Percentiles rank a stretch among this genome's conserved stretches.
These are phyloP conservation scores for Amborella trichopoda DNA, from an alignment of 164 flowering plant genomes.

Conservation along the genomic window DNA sequence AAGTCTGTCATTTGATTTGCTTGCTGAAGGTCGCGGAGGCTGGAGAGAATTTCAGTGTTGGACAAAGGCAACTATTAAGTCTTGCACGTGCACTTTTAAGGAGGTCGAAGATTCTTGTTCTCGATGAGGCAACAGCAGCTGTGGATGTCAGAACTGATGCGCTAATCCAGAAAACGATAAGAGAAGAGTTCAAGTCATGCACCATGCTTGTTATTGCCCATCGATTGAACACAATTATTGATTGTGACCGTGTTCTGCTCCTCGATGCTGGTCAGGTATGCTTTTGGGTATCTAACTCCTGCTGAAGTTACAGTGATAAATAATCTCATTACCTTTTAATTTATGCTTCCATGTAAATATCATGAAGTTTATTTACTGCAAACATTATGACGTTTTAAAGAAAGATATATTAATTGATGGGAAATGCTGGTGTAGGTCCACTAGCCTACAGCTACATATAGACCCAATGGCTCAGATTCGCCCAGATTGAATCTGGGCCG, in stretches of 20 bases:
- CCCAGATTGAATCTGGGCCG: no score
- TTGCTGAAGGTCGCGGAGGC: conserved; percentile 76
- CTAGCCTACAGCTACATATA: no score
- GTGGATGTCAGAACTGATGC: conserved; percentile 99
- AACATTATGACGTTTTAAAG: no score
- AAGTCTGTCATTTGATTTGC: not conserved
- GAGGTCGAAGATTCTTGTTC: conserved; percentile 94
- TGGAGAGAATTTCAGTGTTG: conserved; percentile 99
- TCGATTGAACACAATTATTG: conserved; percentile 88
- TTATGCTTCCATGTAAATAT: no score
- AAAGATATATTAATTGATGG: no score
- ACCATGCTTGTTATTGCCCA: conserved; percentile 99
- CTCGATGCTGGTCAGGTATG: conserved; percentile 85
- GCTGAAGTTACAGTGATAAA: not conserved
- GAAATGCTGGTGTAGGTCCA: no score
- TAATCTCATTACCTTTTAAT: not conserved
- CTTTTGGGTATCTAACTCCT: not conserved
- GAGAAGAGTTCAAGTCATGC: conserved; percentile 92
- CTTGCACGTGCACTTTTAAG: conserved; percentile 93
- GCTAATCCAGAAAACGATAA: conserved; percentile 89
- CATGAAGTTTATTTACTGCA: no score
- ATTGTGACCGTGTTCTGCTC: conserved; percentile 80
- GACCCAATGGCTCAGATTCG: no score
- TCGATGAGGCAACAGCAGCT: conserved; percentile 99
- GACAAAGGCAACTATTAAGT: conserved; percentile 93